Conservation (phyloP, 1,284 basidiomycete genomes). For the Microbotryum silenes-acaulis region DNA sequence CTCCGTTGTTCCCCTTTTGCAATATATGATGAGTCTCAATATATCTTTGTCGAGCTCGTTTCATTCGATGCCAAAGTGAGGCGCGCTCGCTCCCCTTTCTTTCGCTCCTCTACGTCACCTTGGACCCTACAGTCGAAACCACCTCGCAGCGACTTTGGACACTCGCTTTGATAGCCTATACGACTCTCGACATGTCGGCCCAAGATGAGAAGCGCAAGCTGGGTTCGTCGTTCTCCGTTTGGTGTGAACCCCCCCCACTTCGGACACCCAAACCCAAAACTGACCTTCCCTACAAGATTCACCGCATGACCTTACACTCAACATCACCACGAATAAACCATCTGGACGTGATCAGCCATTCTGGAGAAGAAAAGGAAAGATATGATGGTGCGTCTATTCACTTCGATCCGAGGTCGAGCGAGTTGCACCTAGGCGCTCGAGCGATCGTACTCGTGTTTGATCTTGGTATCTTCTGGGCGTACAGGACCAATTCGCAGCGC, state of each 20-base stretch:
- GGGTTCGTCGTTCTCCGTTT: not conserved
- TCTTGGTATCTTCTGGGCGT: not conserved
- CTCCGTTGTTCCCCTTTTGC: too few relatives aligned
- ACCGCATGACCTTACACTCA: not conserved
- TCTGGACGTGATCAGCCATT: conserved; percentile 12
- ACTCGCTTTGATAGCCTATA: not conserved
- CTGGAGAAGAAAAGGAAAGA: conserved; percentile 70
- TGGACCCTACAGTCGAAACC: too few relatives aligned
- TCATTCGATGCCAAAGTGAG: too few relatives aligned
- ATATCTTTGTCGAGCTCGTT: too few relatives aligned
- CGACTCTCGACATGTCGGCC: not conserved
- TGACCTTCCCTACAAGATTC: not conserved
- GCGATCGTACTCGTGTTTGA: not conserved
- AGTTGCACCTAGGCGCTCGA: not conserved
- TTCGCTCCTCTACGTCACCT: too few relatives aligned
- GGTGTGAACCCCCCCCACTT: not conserved
- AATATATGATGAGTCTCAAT: too few relatives aligned
- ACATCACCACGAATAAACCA: not conserved
- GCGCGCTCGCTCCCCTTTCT: too few relatives aligned
- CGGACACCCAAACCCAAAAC: not conserved
- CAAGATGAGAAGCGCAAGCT: conserved; percentile 11
- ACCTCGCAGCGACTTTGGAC: too few relatives aligned
- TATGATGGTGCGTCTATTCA: conserved; percentile 48
- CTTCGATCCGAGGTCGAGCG: not conserved
- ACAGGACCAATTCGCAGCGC: conserved; percentile 75